Conservation (phyloP, 1,139 yeast species). For the Hemisphaericaspora subhashii region DNA sequence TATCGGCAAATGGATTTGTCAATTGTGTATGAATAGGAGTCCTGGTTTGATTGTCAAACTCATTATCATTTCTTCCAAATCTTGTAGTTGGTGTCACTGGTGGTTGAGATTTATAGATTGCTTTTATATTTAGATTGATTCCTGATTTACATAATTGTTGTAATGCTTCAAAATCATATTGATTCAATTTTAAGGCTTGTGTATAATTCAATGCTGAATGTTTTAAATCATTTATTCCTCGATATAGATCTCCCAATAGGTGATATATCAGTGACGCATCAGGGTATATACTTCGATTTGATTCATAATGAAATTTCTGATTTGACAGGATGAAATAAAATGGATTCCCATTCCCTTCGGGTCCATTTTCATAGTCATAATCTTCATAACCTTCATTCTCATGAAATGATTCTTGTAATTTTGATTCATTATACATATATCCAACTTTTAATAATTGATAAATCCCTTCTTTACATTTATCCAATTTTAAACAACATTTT, state of each 20-base stretch:
- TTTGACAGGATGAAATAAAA: conserved; percentile 23
- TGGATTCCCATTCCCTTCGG: conserved; percentile 9
- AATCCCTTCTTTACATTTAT: conserved; percentile 63
- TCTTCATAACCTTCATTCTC: not conserved
- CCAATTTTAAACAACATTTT: conserved; percentile 58
- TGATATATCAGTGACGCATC: conserved; percentile 66
- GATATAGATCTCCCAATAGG: conserved; percentile 70
- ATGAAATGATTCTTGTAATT: conserved; percentile 21
- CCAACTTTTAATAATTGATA: conserved; percentile 45
- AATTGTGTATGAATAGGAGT: conserved; percentile 10
- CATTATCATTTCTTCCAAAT: not conserved
- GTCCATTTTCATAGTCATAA: conserved; percentile 1
- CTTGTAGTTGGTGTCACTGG: conserved; percentile 4
- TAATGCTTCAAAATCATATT: conserved; percentile 84
- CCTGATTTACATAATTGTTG: conserved; percentile 75
- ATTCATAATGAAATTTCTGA: conserved; percentile 36
- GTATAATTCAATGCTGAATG: conserved; percentile 69
- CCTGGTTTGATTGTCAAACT: not conserved
- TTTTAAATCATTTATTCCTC: conserved; percentile 56
- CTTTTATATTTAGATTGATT: conserved; percentile 60
- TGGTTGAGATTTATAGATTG: conserved; percentile 48
- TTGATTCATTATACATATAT: conserved; percentile 28
- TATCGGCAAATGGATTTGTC: conserved; percentile 27
- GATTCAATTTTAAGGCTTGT: conserved; percentile 68
- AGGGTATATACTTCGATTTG: conserved; percentile 46